These are phyloP conservation scores for Crassisporium funariophilum DNA, from an alignment of 768 basidiomycete species.

Conservation along the genomic window DNA sequence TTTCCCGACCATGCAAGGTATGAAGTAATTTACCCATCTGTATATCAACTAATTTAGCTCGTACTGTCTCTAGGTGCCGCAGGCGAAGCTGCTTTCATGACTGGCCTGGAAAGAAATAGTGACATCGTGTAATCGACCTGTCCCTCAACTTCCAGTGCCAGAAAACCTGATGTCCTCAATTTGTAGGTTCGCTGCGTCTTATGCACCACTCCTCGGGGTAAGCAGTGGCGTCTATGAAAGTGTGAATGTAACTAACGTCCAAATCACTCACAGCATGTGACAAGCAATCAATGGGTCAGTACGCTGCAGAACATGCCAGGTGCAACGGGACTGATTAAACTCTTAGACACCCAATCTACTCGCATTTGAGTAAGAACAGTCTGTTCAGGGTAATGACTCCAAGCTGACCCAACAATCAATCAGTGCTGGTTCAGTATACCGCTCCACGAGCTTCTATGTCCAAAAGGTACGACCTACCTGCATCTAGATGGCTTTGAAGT, in stretches of 20 bases:
- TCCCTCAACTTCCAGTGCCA: neutral
- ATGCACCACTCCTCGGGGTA: constrained; percentile 59
- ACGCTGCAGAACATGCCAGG: neutral
- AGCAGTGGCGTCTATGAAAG: constrained; percentile 10
- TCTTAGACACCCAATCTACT: constrained; percentile 58
- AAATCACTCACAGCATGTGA: constrained; percentile 53
- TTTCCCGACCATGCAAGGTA: constrained; percentile 61
- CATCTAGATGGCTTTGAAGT: too few species aligned
- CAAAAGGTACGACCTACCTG: too few species aligned
- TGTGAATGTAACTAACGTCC: constrained; percentile 2
- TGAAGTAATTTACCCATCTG: constrained; percentile 13
- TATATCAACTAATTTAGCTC: neutral
- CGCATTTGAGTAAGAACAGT: constrained; percentile 68
- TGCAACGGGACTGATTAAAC: constrained; percentile 2
- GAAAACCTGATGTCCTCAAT: neutral
- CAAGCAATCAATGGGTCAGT: constrained; percentile 56
- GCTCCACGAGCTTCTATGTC: constrained; percentile 62
- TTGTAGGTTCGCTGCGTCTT: constrained; percentile 58
- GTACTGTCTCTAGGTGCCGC: constrained; percentile 40
- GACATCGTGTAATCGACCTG: constrained; percentile 33
- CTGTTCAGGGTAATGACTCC: too few species aligned
- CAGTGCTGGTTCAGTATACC: constrained; percentile 55
- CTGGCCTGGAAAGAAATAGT: constrained; percentile 56
- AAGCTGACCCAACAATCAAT: neutral
- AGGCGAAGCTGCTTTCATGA: constrained; percentile 71